Evolutionary conservation across 2,329 filamentous ascomycete species (phyloP).

Genomic region (Microcyclosporella mali): DNA sequence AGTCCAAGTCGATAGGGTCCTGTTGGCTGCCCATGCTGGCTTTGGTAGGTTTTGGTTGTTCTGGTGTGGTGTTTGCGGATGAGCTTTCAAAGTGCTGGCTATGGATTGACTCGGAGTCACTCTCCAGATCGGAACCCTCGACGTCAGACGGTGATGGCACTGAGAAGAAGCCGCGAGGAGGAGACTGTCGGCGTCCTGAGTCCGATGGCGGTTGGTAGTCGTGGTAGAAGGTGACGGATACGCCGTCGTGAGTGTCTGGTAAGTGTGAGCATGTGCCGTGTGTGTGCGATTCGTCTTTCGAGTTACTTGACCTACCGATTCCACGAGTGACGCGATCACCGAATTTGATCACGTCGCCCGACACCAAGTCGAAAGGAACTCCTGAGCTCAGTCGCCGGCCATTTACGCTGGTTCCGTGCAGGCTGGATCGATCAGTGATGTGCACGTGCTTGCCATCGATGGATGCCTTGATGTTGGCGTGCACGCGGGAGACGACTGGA

Average conservation of each 20-base stretch:
- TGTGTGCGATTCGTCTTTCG: neutral
- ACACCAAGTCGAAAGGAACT: slow-evolving; percentile 15
- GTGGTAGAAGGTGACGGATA: slow-evolving; percentile 19
- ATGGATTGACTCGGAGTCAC: slow-evolving; percentile 14
- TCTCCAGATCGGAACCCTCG: slow-evolving; percentile 21
- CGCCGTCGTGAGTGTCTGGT: slow-evolving; percentile 25
- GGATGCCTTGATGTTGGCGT: slow-evolving; percentile 26
- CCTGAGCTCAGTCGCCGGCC: slow-evolving; percentile 18
- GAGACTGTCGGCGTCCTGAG: slow-evolving; percentile 1
- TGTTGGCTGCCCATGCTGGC: neutral
- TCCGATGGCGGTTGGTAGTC: slow-evolving; percentile 4
- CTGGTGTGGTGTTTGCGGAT: slow-evolving; percentile 26
- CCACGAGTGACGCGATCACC: slow-evolving; percentile 26
- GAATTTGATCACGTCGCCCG: slow-evolving; percentile 29
- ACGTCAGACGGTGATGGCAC: slow-evolving; percentile 20
- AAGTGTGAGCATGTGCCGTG: slow-evolving; percentile 5
- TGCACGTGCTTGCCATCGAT: slow-evolving; percentile 16
- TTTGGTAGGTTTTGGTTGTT: slow-evolving; percentile 4
- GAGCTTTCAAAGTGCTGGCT: slow-evolving; percentile 13
- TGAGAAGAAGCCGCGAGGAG: slow-evolving; percentile 12
- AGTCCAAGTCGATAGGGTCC: neutral
- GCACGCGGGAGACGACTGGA: slow-evolving; percentile 32
- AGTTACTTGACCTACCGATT: slow-evolving; percentile 17
- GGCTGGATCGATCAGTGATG: slow-evolving; percentile 28
- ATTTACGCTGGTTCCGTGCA: slow-evolving; percentile 34